Evolutionary conservation across 345 rosid genomes (phyloP).

Genomic region (Bretschneidera sinensis): DNA sequence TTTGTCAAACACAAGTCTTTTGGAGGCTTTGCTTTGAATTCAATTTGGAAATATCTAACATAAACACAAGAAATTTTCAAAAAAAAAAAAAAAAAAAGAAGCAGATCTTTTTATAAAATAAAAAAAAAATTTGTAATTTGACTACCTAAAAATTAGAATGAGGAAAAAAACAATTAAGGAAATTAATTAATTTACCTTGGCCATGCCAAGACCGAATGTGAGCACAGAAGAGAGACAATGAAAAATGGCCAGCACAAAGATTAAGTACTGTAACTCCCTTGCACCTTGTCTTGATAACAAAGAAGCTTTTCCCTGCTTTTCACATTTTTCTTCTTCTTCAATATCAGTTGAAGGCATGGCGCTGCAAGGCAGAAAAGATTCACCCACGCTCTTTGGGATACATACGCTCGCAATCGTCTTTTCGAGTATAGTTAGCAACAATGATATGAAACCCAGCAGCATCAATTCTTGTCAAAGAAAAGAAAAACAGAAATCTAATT

Average conservation of each 20-base stretch:
- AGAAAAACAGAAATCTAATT: not conserved
- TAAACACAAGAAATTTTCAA: too few relatives aligned
- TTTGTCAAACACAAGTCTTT: slow-evolving; percentile 18
- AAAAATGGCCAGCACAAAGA: slow-evolving; percentile 51
- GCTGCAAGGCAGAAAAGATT: slow-evolving; percentile 50
- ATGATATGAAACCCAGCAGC: slow-evolving; percentile 76
- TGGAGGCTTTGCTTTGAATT: too few relatives aligned
- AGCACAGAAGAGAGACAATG: slow-evolving; percentile 43
- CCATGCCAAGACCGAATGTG: slow-evolving; percentile 57
- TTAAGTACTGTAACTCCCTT: slow-evolving; percentile 42
- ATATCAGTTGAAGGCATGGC: slow-evolving; percentile 10
- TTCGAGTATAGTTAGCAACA: slow-evolving; percentile 54
- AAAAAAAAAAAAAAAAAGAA: too few relatives aligned
- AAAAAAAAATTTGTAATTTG: too few relatives aligned
- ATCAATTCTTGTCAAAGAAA: slow-evolving; percentile 66
- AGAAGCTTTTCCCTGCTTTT: slow-evolving; percentile 45
- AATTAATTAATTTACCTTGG: too few relatives aligned
- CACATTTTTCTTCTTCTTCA: slow-evolving; percentile 46
- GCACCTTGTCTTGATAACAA: slow-evolving; percentile 45
- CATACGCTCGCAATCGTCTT: slow-evolving; percentile 58
- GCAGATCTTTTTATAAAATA: too few relatives aligned
- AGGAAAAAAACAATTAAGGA: too few relatives aligned
- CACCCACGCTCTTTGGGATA: slow-evolving; percentile 33
- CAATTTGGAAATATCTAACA: too few relatives aligned
- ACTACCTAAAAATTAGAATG: too few relatives aligned